A percentile compares a stretch with the other conserved stretches of the same genome.
phyloP scores from a whole-genome alignment of 345 rosid genomes.

The Moricandia moricandioides region DNA sequence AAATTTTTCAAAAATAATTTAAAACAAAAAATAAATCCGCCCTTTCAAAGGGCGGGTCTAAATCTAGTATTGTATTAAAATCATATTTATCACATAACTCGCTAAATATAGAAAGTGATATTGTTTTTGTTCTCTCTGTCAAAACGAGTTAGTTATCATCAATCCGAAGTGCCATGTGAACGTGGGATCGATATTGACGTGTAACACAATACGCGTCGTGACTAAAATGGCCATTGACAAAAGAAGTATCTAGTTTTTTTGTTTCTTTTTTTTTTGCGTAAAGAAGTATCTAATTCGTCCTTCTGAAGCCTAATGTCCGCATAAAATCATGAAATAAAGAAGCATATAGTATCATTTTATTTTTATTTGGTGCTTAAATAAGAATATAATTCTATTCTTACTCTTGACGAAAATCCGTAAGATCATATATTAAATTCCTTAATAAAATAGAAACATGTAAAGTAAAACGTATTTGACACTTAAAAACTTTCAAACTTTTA shows the following conservation, averaged over 20 bases:
- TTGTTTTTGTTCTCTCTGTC: not conserved
- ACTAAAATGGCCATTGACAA: not conserved
- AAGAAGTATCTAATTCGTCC: not conserved
- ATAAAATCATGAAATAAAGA: not conserved
- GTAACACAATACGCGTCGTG: not conserved
- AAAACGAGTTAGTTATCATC: not conserved
- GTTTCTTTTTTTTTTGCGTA: too few species aligned
- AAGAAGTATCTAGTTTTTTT: not conserved
- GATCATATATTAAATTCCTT: not conserved
- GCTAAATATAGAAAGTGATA: not conserved
- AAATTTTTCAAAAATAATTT: too few species aligned
- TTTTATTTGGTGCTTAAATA: not conserved
- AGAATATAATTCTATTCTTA: not conserved
- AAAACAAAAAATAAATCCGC: too few species aligned
- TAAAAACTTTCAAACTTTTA: not conserved
- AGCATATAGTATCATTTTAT: not conserved
- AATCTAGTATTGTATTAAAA: too few species aligned
- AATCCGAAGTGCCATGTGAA: not conserved
- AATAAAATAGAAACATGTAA: not conserved
- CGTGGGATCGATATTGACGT: not conserved
- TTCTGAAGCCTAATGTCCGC: not conserved
- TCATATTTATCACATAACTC: not conserved
- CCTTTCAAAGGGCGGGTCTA: too few species aligned
- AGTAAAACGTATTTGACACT: not conserved
- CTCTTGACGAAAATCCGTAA: not conserved